These are phyloP conservation scores for Phytophthora litchii DNA, from an alignment of 352 stramenopile genomes.

Conservation along the genomic window DNA sequence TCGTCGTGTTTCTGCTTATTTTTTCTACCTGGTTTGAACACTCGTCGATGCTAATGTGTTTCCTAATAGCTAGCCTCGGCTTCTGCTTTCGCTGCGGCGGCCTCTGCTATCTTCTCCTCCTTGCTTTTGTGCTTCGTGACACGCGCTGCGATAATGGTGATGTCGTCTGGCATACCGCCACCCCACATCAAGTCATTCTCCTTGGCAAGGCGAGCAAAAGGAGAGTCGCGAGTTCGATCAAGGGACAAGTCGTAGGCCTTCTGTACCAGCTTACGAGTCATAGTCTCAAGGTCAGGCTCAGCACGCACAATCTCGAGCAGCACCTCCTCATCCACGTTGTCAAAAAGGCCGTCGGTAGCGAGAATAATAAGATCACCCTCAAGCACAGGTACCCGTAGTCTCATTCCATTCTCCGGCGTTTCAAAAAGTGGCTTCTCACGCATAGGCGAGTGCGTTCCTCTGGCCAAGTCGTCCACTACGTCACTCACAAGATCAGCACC, in stretches of 20 bases:
- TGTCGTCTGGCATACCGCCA: constrained; percentile 93
- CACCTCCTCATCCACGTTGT: constrained; percentile 93
- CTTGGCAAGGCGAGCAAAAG: constrained; percentile 97
- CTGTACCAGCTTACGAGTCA: constrained; percentile 83
- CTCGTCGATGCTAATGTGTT: constrained; percentile 18
- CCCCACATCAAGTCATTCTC: constrained; percentile 98
- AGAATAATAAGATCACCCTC: constrained; percentile 96
- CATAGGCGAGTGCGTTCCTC: constrained; percentile 52
- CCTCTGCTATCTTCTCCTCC: constrained; percentile 32
- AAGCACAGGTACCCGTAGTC: constrained; percentile 92
- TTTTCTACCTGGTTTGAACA: constrained; percentile 21
- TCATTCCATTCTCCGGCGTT: constrained; percentile 89
- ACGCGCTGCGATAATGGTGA: constrained; percentile 78
- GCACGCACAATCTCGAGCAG: constrained; percentile 73
- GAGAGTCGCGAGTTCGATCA: constrained; percentile 91
- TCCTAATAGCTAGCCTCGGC: constrained; percentile 18
- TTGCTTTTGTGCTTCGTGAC: constrained; percentile 55
- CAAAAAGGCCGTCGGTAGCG: constrained; percentile 96
- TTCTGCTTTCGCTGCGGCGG: constrained; percentile 19
- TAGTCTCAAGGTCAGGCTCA: constrained; percentile 63
- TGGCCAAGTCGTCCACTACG: constrained; percentile 56
- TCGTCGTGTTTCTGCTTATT: constrained; percentile 25
- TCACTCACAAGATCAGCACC: constrained; percentile 51
- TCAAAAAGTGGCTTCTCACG: constrained; percentile 92
- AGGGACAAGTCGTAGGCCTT: constrained; percentile 93